phyloP scores from a whole-genome alignment of 495 filamentous ascomycete genomes.

The Aspergillus sclerotioniger region DNA sequence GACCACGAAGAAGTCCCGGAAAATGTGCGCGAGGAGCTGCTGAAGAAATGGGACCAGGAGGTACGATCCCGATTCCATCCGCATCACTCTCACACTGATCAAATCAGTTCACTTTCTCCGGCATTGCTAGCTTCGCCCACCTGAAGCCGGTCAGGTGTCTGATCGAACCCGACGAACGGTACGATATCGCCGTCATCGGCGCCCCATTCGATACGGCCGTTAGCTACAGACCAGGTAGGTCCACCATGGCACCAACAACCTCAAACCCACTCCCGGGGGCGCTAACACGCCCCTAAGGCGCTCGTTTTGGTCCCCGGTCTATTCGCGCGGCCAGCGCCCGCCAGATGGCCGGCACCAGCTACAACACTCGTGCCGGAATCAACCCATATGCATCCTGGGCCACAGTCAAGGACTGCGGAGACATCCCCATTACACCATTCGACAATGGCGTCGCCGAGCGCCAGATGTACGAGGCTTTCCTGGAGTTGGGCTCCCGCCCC shows the following conservation, averaged over 20 bases:
- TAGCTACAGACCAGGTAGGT: constrained; percentile 68
- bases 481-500: constrained; percentile 57
- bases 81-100: constrained; percentile 5
- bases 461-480: constrained; percentile 77
- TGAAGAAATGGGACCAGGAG: constrained; percentile 55
- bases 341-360: constrained; percentile 69
- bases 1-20: constrained; percentile 40
- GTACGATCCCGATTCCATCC: constrained; percentile 23
- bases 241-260: constrained; percentile 2
- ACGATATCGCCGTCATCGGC: constrained; percentile 79
- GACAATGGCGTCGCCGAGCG: constrained; percentile 72
- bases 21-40: constrained; percentile 43
- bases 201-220: constrained; percentile 84
- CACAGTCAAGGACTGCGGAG: constrained; percentile 74
- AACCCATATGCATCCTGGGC: constrained; percentile 78
- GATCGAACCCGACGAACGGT: constrained; percentile 60
- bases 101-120: constrained; percentile 69
- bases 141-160: constrained; percentile 72
- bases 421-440: constrained; percentile 77
- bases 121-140: constrained; percentile 79
- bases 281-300: constrained; percentile 47
- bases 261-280: constrained; percentile 35
- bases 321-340: constrained; percentile 76
- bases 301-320: constrained; percentile 77
- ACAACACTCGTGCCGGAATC: constrained; percentile 72